phyloP scores from a whole-genome alignment of 2,329 filamentous ascomycete genomes.

The Fusarium concolor region DNA sequence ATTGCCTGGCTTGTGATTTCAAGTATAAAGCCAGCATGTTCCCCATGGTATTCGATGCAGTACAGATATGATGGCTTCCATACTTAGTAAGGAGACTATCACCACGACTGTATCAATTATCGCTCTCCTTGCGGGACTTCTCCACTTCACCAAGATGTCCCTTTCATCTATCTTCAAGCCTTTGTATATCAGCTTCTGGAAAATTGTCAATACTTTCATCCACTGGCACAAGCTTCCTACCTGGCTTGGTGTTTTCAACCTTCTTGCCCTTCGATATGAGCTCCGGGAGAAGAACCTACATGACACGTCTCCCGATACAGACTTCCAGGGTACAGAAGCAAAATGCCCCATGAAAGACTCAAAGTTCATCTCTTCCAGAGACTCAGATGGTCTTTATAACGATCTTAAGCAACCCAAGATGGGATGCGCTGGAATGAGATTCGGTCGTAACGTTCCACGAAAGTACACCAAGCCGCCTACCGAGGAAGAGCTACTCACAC shows the following conservation, averaged over 20 bases:
- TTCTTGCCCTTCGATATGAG: constrained; percentile 30
- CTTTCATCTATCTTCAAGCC: constrained; percentile 1
- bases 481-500: constrained; percentile 12
- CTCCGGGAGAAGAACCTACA: constrained; percentile 26
- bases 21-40: constrained; percentile 5
- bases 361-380: constrained; percentile 8
- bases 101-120: not conserved
- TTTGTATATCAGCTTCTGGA: constrained; percentile 24
- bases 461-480: constrained; percentile 2
- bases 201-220: constrained; percentile 7
- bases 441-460: constrained; percentile 25
- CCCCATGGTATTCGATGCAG: not conserved
- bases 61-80: not conserved
- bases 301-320: constrained; percentile 16
- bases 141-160: not conserved
- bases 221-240: constrained; percentile 28
- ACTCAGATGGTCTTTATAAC: constrained; percentile 22
- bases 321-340: constrained; percentile 2
- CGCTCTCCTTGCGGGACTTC: not conserved
- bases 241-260: constrained; percentile 26
- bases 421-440: constrained; percentile 25
- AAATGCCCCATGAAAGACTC: constrained; percentile 25
- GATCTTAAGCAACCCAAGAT: constrained; percentile 22
- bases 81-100: not conserved
- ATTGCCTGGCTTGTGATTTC: not conserved